Evolutionary conservation across 2,329 filamentous ascomycete genomes (phyloP), one percentile per base, ranked within the genome.

Genomic region (Hyphodiscus sp.): DNA sequence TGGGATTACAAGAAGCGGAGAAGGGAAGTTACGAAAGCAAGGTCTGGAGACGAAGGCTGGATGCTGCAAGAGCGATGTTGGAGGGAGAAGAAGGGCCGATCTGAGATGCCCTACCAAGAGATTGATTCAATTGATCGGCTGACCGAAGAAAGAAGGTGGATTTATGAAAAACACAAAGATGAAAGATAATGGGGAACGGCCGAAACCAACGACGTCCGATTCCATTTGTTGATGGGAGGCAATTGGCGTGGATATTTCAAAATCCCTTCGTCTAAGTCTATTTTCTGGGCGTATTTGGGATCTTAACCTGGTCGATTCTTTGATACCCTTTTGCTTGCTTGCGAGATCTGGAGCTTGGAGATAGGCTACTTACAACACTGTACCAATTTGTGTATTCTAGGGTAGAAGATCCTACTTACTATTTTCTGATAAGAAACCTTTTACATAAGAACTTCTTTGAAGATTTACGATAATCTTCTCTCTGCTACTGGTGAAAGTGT

Each of bases 21-120:
- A 71, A 72, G 59, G 71, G 78, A 54, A 76, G 76, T 61, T 71
- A 80, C 56, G 80, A 88, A 61, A 79, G 77, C 48, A 76, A 83
- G 51, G 75, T 85, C 55, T 83, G 87, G 68, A 76, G 89, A 55
- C 75, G 86, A 58, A 78, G 87, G 60, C 77, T 96, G 49, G 89
- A 95, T 60, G 81, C 83, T 50, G 91, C 90, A 5, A 82, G 84
- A 55, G 77, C 81, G 50, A 79, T 89, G 2, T 74, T 95, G 29
- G 88, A 92, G 60, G 89, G 88, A 5, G 72, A 83, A 55, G 78
- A 84, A 58, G 76, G 75, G 2, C 58, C 61, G 13, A 45, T 67
- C 26, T 67, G 53, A 60, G 23, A 4, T 26, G 8, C 23, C 23
- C 8, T 26, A 8, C 23, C 23, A 26, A 26, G 8, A 26, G 23